Evolutionary conservation across 2,329 filamentous ascomycete genomes (phyloP).

Genomic region (Waltergamsia citrina): DNA sequence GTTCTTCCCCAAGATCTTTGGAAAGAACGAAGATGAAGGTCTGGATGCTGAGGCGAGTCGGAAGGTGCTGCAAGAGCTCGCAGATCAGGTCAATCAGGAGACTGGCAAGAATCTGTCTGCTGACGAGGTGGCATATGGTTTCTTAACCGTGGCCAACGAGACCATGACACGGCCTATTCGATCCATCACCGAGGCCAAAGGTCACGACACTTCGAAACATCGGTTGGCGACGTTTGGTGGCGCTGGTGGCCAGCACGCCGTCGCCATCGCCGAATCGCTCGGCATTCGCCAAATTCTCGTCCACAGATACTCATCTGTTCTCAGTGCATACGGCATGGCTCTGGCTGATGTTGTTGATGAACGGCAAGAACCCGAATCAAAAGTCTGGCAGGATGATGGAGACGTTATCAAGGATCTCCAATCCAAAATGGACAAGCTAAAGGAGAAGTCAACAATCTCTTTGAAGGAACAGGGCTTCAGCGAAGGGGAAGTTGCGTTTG

Average conservation of each 20-base stretch:
- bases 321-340: constrained; percentile 90
- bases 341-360: constrained; percentile 90
- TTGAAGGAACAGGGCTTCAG: constrained; percentile 72
- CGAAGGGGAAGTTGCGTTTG: constrained; percentile 66
- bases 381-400: constrained; percentile 47
- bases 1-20: constrained; percentile 94
- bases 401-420: constrained; percentile 54
- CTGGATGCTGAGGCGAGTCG: constrained; percentile 69
- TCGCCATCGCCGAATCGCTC: constrained; percentile 79
- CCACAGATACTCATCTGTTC: constrained; percentile 78
- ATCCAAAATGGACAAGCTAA: constrained; percentile 69
- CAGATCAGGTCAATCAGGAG: constrained; percentile 70
- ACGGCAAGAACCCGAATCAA: constrained; percentile 66
- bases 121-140: constrained; percentile 84
- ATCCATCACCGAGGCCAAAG: constrained; percentile 84
- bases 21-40: constrained; percentile 74
- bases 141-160: constrained; percentile 84
- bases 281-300: constrained; percentile 80
- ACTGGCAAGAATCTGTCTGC: constrained; percentile 60
- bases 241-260: constrained; percentile 83
- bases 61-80: constrained; percentile 65
- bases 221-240: constrained; percentile 88
- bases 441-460: constrained; percentile 59
- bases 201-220: constrained; percentile 83
- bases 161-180: constrained; percentile 86